Percentiles rank a stretch among this genome's conserved stretches.
Conservation (phyloP, 2,329 filamentous ascomycete species). For the Penicillium thymicola region DNA sequence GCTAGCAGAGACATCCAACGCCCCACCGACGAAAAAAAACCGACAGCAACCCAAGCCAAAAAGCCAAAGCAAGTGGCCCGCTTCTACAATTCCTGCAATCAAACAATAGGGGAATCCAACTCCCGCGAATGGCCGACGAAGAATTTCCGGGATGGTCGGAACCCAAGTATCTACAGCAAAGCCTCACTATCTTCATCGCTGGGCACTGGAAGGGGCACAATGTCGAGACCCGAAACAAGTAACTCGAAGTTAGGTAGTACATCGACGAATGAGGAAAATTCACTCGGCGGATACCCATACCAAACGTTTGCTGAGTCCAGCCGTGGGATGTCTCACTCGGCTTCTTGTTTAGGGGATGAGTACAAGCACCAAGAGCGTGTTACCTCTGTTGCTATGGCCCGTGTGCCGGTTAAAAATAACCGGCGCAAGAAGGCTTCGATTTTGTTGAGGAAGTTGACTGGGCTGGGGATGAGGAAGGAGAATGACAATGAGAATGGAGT, state of each 20-base stretch:
- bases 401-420: background rate
- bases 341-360: background rate
- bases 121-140: slow-evolving; percentile 6
- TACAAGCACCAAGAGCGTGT: slow-evolving; percentile 6
- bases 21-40: background rate
- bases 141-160: slow-evolving; percentile 4
- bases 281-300: background rate
- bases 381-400: slow-evolving; percentile 10
- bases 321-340: slow-evolving; percentile 1
- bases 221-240: background rate
- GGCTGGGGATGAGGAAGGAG: slow-evolving; percentile 11
- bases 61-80: slow-evolving; percentile 1
- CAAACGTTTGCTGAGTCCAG: background rate
- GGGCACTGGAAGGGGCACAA: no score
- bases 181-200: slow-evolving; percentile 2
- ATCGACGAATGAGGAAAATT: background rate
- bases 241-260: background rate
- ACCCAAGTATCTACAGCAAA: slow-evolving; percentile 3
- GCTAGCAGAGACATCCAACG: slow-evolving; percentile 8
- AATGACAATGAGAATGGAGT: background rate
- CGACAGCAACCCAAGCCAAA: background rate
- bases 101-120: background rate
- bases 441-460: slow-evolving; percentile 20
- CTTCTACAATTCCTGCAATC: slow-evolving; percentile 19
- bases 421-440: slow-evolving; percentile 16